Evolutionary conservation across 768 basidiomycete genomes (phyloP), one percentile per base, ranked within the genome.

Genomic region (Mycena polygramma): DNA sequence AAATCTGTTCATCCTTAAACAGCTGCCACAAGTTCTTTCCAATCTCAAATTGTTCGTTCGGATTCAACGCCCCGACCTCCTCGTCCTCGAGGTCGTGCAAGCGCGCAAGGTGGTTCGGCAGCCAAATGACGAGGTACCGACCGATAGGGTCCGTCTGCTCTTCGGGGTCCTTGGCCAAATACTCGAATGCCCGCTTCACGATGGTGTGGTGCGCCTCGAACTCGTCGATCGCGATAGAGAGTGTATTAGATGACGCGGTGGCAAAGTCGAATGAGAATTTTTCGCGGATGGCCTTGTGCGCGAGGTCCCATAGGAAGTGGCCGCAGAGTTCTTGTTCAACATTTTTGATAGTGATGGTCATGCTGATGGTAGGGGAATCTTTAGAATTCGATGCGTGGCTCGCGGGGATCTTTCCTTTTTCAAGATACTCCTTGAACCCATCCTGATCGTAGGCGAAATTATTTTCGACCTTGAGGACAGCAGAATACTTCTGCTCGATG

Each of bases 341-440:
- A 17, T 54, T 54, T 14, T 54, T 36, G 53, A 54, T 54, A 35
- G 53, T 54, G 53, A 54, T 54, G 53, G 53, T 54, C 53, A 54
- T 54, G 17, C 53, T 54, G 53, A 54, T 54, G 35, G 30, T 54
- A 3, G 53, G 19, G 7, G 7, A 17, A 4, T 54, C 53, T 11
- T 54, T 54, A 17, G n/a, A n/a, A n/a, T 54, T 30, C 20, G 30
- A 35, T 37, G 30, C 36, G 30, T 54, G 35, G 53, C 53, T 11
- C 53, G 53, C 35, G 7, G 36, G 17, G 53, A 19, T 9, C 20
- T 54, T 54, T 36, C 36, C 53, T 54, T 54, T 54, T 36, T 54
- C 17, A 8, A 54, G 53, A 10, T 54, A 54, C 4, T 54, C 53
- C 35, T 15, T 14, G 53, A 54, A 14, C 19, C 53, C 53, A 17